These are phyloP conservation scores for Russula sp. DNA, from an alignment of 768 basidiomycete genomes.

Conservation along the genomic window DNA sequence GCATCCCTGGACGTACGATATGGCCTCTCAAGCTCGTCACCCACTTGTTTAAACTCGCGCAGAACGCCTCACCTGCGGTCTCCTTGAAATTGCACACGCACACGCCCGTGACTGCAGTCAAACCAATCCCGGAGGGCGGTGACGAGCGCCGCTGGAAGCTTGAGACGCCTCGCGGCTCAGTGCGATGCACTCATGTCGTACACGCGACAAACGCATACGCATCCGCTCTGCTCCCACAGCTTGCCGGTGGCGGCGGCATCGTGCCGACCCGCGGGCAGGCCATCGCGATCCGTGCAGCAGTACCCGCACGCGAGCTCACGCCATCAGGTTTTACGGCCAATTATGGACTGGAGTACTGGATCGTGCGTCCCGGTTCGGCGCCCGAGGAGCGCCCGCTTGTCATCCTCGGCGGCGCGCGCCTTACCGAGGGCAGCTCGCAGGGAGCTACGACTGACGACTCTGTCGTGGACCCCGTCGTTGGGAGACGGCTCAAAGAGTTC, in stretches of 20 bases:
- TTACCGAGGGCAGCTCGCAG: conserved; percentile 43
- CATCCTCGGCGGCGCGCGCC: conserved; percentile 68
- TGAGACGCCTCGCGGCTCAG: conserved; percentile 58
- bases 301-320: conserved; percentile 36
- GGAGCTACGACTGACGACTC: conserved; percentile 53
- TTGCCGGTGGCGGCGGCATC: conserved; percentile 50
- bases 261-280: conserved; percentile 72
- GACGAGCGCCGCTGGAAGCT: conserved; percentile 44
- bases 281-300: conserved; percentile 40
- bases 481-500: conserved; percentile 49
- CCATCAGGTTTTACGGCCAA: conserved; percentile 34
- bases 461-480: conserved; percentile 41
- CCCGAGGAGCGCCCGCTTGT: conserved; percentile 46
- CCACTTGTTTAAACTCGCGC: conserved; percentile 46
- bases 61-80: conserved; percentile 29
- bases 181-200: conserved; percentile 59
- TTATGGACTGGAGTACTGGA: conserved; percentile 70
- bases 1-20: conserved; percentile 53
- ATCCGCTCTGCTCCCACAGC: conserved; percentile 65
- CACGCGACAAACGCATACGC: conserved; percentile 88
- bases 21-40: conserved; percentile 83
- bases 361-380: conserved; percentile 49
- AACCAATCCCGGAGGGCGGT: conserved; percentile 32
- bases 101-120: conserved; percentile 51
- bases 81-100: conserved; percentile 60